Evolutionary conservation across 164 flowering plant species (phyloP).

Genomic region (Litsea cubeba): DNA sequence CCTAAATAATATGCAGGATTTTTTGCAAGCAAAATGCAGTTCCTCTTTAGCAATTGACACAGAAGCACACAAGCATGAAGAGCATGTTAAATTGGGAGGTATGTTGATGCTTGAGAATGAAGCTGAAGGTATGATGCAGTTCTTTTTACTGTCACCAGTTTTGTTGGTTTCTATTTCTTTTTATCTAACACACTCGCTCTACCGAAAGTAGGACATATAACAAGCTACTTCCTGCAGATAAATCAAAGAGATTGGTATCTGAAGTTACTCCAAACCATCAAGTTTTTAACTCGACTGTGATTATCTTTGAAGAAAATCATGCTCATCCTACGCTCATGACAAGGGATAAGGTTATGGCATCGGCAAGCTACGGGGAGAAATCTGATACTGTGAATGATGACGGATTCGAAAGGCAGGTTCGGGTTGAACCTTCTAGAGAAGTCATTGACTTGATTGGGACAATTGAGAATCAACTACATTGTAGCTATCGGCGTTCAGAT

Average conservation of each 20-base stretch:
- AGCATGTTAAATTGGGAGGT: slow-evolving; percentile 11
- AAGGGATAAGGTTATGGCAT: neutral
- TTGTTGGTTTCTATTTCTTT: neutral
- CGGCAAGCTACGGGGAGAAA: neutral
- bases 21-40: slow-evolving; percentile 14
- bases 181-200: neutral
- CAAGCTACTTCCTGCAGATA: slow-evolving; percentile 1
- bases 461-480: slow-evolving; percentile 30
- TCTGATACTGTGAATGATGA: slow-evolving; percentile 7
- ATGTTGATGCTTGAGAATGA: slow-evolving; percentile 7
- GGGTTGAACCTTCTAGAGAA: slow-evolving; percentile 33
- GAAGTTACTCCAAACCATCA: slow-evolving; percentile 10
- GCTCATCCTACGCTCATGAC: neutral
- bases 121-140: slow-evolving; percentile 5
- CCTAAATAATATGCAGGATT: slow-evolving; percentile 33
- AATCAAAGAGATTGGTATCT: slow-evolving; percentile 10
- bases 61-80: slow-evolving; percentile 19
- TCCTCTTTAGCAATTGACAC: slow-evolving; percentile 15
- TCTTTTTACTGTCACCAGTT: neutral
- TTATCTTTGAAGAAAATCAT: slow-evolving; percentile 4
- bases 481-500: slow-evolving; percentile 2
- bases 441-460: slow-evolving; percentile 80
- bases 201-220: neutral
- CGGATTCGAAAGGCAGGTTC: slow-evolving; percentile 11
- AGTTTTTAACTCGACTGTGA: slow-evolving; percentile 5